Evolutionary conservation across 345 rosid species (phyloP), one percentile per base, ranked within the genome.

Genomic region (Noccaea caerulescens): DNA sequence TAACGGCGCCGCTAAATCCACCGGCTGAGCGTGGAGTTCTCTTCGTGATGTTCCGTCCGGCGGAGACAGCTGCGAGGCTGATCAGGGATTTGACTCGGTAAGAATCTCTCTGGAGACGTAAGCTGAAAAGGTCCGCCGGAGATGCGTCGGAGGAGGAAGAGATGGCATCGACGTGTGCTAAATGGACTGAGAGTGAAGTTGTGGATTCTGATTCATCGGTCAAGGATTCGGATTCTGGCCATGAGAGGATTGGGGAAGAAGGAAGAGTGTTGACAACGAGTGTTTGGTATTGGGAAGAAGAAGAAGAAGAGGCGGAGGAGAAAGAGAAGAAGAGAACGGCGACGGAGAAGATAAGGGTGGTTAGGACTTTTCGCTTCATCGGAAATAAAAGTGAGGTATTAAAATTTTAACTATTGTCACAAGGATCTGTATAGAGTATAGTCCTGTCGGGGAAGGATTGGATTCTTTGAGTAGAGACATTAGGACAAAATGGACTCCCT

Each of bases 91-190:
- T 20, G 9, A 77, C 88, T 4, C 99, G 90, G 10, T 77, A 42
- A 14, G 83, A 85, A 61, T 94, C 99, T 14, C 96, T 82, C 16
- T 63, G 72, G 47, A 94, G 91, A 53, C 95, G 85, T 18, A 81
- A 83, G 73, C 72, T 59, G 82, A 94, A 87, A 49, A 94, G 93
- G 0, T 82, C 72, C 14, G 65, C 68, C 0, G 95, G 88, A 30
- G 87, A 82, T 34, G 54, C 42, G 58, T 84, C 75, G 41, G 76
- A 69, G 32, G 18, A 62, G 52, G 75, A 69, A 67, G 85, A 84
- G 25, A 91, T 58, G 16, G 93, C 88, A 69, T 94, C 96, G 3
- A 94, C 12, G 77, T 91, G 99, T 49, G 84, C 86, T 10, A 94
- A 50, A 30, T 82, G 76, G 0, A 83, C 47, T 30, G 86, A 72